These are phyloP conservation scores for Martensiomyces pterosporus DNA, from an alignment of 192 early-diverging fungal genomes.

Conservation along the genomic window DNA sequence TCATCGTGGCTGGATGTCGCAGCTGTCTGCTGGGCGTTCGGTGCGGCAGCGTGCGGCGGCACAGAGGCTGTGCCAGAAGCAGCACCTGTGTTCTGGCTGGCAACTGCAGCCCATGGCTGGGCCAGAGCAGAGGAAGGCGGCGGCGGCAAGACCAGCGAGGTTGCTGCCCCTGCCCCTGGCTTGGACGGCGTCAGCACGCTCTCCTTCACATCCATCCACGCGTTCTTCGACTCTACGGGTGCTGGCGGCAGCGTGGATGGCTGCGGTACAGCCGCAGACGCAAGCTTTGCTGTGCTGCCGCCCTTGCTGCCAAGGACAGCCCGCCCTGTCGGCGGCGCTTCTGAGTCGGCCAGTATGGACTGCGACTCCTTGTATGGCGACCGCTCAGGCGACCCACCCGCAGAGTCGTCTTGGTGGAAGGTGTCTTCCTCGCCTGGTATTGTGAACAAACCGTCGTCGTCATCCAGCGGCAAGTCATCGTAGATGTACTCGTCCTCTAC, in stretches of 20 bases:
- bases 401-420: constrained; percentile 3
- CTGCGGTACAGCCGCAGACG: constrained; percentile 16
- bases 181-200: constrained; percentile 47
- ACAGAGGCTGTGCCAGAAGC: background rate
- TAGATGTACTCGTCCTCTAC: constrained; percentile 92
- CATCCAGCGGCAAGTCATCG: constrained; percentile 87
- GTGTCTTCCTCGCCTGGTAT: constrained; percentile 65
- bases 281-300: constrained; percentile 3
- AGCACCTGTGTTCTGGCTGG: constrained; percentile 21
- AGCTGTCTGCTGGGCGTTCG: background rate
- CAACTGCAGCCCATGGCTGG: constrained; percentile 49
- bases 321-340: constrained; percentile 14
- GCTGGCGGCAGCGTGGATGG: constrained; percentile 43
- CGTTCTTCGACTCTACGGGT: constrained; percentile 46
- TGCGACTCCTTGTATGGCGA: constrained; percentile 1
- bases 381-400: constrained; percentile 3
- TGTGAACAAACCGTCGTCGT: constrained; percentile 79
- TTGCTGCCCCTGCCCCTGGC: constrained; percentile 32
- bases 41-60: background rate
- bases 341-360: background rate
- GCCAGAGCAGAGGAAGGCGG: constrained; percentile 22
- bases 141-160: constrained; percentile 13
- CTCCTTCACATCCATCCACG: constrained; percentile 48
- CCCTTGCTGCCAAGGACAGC: constrained; percentile 20
- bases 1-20: background rate